phyloP scores from a whole-genome alignment of 768 basidiomycete species.

The Phylloporus sp. region DNA sequence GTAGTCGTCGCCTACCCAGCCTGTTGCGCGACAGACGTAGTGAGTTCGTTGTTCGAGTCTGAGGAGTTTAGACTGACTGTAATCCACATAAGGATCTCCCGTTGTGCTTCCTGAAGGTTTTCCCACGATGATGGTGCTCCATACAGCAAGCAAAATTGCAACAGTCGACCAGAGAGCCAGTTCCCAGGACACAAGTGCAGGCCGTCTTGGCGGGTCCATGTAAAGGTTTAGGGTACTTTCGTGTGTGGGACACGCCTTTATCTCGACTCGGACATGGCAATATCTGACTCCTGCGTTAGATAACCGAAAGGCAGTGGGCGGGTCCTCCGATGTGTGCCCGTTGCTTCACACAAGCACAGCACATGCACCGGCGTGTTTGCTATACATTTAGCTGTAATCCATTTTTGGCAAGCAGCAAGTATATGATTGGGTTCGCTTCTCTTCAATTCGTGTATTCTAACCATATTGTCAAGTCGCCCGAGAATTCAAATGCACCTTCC shows the following conservation, averaged over 20 bases:
- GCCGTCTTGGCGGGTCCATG: slow-evolving; percentile 13
- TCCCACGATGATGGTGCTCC: slow-evolving; percentile 14
- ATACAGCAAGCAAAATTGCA: slow-evolving; percentile 16
- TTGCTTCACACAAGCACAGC: slow-evolving; percentile 5
- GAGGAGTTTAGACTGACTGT: slow-evolving; percentile 13
- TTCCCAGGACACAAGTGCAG: slow-evolving; percentile 8
- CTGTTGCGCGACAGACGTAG: slow-evolving; percentile 2
- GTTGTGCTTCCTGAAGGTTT: not conserved
- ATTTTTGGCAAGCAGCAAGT: not conserved
- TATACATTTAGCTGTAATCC: not conserved
- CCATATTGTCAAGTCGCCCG: not conserved
- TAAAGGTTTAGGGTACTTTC: not conserved
- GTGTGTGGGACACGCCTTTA: slow-evolving; percentile 1
- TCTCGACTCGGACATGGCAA: not conserved
- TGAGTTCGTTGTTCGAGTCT: not conserved
- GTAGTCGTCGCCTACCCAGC: slow-evolving; percentile 26
- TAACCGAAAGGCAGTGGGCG: slow-evolving; percentile 1
- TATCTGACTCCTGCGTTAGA: not conserved
- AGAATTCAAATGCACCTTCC: slow-evolving; percentile 3
- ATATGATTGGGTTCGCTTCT: slow-evolving; percentile 1
- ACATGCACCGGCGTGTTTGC: not conserved
- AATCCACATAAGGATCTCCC: slow-evolving; percentile 3
- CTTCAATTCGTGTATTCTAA: not conserved
- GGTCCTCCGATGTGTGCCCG: not conserved
- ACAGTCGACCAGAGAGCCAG: slow-evolving; percentile 22